phyloP scores from a whole-genome alignment of 495 filamentous ascomycete genomes.

The Friedmanniomyces endolithicus region DNA sequence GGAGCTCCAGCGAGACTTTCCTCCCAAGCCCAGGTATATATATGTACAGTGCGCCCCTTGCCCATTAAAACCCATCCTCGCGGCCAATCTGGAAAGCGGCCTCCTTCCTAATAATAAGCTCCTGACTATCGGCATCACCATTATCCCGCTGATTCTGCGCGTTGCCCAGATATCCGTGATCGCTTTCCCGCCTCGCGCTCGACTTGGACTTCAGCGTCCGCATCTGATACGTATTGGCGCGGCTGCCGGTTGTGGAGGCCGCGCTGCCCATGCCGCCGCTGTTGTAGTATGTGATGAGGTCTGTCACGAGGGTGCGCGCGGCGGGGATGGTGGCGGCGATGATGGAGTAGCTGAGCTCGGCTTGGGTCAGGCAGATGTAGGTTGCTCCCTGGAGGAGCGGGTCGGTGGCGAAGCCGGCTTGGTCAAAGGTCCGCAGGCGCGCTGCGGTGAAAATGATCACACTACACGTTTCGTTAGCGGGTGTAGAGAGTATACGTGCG shows the following conservation, averaged over 20 bases:
- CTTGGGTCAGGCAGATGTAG: constrained; percentile 9
- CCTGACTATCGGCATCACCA: constrained; percentile 3
- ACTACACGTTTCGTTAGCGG: not conserved
- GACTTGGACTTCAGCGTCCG: not conserved
- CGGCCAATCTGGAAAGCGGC: not conserved
- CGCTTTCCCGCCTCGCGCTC: not conserved
- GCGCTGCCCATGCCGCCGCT: not conserved
- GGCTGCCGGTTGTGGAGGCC: not conserved
- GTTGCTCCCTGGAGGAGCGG: not conserved
- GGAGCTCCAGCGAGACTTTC: too few species aligned
- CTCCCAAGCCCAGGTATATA: too few species aligned
- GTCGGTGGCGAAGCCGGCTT: not conserved
- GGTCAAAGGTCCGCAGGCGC: constrained; percentile 1
- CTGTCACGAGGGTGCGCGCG: not conserved
- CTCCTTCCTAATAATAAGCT: constrained; percentile 13
- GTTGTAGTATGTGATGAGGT: constrained; percentile 12
- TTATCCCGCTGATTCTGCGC: not conserved
- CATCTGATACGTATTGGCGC: not conserved
- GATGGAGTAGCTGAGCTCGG: constrained; percentile 9
- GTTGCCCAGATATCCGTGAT: not conserved
- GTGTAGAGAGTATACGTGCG: not conserved
- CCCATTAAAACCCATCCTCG: too few species aligned
- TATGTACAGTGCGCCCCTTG: too few species aligned
- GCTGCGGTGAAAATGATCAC: constrained; percentile 1
- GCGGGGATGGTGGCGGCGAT: constrained; percentile 8